phyloP scores from a whole-genome alignment of 129 eudicot genomes.

The Kitagawia praeruptora region DNA sequence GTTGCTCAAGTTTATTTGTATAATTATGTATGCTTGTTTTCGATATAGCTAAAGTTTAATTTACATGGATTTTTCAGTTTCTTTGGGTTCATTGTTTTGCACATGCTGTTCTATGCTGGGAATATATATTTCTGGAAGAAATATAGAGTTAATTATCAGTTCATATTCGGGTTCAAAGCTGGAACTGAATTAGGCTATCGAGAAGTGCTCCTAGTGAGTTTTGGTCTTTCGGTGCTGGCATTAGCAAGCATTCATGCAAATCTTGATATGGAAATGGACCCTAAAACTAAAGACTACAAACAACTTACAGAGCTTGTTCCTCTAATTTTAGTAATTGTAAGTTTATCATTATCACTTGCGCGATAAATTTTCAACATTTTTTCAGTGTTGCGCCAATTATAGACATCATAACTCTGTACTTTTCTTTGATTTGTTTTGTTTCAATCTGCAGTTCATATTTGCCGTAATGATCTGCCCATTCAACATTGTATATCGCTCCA shows the following conservation, averaged over 20 bases:
- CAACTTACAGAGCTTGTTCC: slow-evolving; percentile 14
- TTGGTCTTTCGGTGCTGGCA: slow-evolving; percentile 29
- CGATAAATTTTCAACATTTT: not conserved
- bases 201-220: slow-evolving; percentile 32
- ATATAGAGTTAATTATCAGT: slow-evolving; percentile 35
- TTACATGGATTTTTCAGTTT: slow-evolving; percentile 21
- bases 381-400: too few species aligned
- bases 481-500: slow-evolving; percentile 18
- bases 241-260: slow-evolving; percentile 30
- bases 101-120: slow-evolving; percentile 42
- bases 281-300: slow-evolving; percentile 8
- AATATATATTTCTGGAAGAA: slow-evolving; percentile 41
- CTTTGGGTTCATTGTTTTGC: slow-evolving; percentile 34
- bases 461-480: slow-evolving; percentile 15
- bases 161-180: slow-evolving; percentile 40
- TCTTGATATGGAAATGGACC: slow-evolving; percentile 27
- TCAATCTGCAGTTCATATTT: slow-evolving; percentile 1
- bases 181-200: slow-evolving; percentile 36
- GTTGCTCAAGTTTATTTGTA: too few species aligned
- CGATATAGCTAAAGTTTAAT: too few species aligned
- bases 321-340: slow-evolving; percentile 8
- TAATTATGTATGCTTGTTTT: too few species aligned
- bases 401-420: not conserved
- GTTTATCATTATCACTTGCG: not conserved
- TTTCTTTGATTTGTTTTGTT: not conserved